Conservation (phyloP, 2,329 filamentous ascomycete genomes). For the Scopulariopsis brevicaulis region DNA sequence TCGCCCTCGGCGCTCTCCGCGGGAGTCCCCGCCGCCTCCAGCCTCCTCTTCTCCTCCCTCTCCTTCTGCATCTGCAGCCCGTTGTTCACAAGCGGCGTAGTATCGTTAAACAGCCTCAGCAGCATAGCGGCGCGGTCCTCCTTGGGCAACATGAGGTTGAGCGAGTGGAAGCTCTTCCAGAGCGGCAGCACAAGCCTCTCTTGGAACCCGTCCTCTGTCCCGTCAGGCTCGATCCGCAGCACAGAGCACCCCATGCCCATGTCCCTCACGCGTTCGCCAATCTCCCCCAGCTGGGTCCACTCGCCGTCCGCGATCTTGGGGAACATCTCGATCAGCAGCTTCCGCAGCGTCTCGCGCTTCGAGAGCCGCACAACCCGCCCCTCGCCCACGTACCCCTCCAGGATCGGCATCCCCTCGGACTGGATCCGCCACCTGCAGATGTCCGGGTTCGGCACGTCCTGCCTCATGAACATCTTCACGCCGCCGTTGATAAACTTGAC, state of each 20-base stretch:
- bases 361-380: conserved; percentile 63
- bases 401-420: conserved; percentile 81
- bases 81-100: conserved; percentile 69
- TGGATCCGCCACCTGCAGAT: conserved; percentile 94
- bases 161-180: conserved; percentile 83
- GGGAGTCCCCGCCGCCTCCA: conserved; percentile 21
- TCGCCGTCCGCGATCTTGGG: conserved; percentile 69
- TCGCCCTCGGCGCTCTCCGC: conserved; percentile 17
- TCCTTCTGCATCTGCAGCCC: conserved; percentile 37
- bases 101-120: conserved; percentile 82
- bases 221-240: conserved; percentile 68
- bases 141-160: conserved; percentile 97
- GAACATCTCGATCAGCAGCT: conserved; percentile 91
- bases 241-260: conserved; percentile 89
- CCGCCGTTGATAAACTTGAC: conserved; percentile 95
- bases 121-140: conserved; percentile 92
- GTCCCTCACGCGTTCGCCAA: conserved; percentile 69
- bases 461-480: conserved; percentile 98
- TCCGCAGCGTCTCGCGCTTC: conserved; percentile 68
- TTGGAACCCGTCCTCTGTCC: conserved; percentile 42
- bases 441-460: conserved; percentile 77
- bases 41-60: conserved; percentile 21
- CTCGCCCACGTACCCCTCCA: conserved; percentile 81
- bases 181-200: conserved; percentile 84
- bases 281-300: conserved; percentile 72